phyloP scores from a whole-genome alignment of 495 filamentous ascomycete species.

The Penicillium maclennaniae region DNA sequence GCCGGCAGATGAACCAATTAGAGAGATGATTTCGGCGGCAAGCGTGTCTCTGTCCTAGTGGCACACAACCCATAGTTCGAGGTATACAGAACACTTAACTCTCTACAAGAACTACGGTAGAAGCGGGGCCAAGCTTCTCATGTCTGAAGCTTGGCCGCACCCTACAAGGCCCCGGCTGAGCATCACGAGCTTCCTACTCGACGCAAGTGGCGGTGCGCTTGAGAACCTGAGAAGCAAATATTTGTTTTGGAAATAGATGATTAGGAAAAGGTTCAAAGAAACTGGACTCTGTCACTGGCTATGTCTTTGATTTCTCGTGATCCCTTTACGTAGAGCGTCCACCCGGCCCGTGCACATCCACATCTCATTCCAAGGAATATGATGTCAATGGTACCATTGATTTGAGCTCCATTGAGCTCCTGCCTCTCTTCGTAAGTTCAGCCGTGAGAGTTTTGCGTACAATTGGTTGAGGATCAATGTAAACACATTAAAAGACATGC shows the following conservation, averaged over 20 bases:
- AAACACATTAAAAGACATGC: not conserved
- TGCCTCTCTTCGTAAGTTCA: not conserved
- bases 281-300: not conserved
- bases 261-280: not conserved
- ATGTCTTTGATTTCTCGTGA: not conserved
- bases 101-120: not conserved
- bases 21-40: not conserved
- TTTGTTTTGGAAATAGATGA: not conserved
- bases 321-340: not conserved
- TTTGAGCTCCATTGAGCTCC: not conserved
- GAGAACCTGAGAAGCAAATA: not conserved
- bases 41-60: no score
- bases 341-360: not conserved
- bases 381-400: no score
- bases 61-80: constrained; percentile 1
- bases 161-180: constrained; percentile 21
- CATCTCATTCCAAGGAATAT: not conserved
- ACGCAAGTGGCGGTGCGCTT: constrained; percentile 18
- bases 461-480: not conserved
- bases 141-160: constrained; percentile 30
- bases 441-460: no score
- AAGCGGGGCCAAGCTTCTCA: constrained; percentile 30
- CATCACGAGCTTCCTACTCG: constrained; percentile 6
- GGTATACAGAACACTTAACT: constrained; percentile 6
- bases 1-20: constrained; percentile 8